These are phyloP conservation scores for Pistacia vera DNA, from an alignment of 345 rosid genomes.

Conservation along the genomic window DNA sequence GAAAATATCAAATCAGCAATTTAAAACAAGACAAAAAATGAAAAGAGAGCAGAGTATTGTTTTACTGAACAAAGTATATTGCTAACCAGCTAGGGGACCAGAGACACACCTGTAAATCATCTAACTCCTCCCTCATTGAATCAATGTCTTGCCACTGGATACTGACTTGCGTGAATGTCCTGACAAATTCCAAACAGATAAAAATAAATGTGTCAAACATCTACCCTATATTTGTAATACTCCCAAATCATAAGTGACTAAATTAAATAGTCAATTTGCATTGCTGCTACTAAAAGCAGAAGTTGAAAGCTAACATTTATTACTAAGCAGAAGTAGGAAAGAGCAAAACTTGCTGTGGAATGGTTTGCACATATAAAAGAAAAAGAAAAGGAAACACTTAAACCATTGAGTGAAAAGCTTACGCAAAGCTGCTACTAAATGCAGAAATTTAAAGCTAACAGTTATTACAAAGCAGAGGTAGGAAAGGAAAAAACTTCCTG, in stretches of 20 bases:
- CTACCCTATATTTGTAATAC: neutral
- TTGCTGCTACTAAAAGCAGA: neutral
- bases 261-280: neutral
- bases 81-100: neutral
- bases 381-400: too few species aligned
- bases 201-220: constrained; percentile 11
- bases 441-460: too few species aligned
- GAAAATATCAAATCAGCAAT: neutral
- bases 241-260: neutral
- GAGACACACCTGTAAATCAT: constrained; percentile 81
- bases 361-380: neutral
- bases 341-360: neutral
- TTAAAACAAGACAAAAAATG: neutral
- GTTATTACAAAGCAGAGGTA: too few species aligned
- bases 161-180: constrained; percentile 99
- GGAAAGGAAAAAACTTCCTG: too few species aligned
- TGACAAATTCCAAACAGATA: constrained; percentile 31
- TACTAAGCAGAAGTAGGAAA: neutral
- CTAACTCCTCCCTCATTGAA: constrained; percentile 97
- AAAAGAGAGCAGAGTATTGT: constrained; percentile 11
- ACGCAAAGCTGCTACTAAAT: too few species aligned
- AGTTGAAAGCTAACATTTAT: neutral
- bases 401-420: too few species aligned
- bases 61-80: constrained; percentile 4
- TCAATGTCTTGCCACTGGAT: constrained; percentile 99